A percentile compares a stretch with the other conserved stretches of the same genome.
Conservation (phyloP, 78 protist genomes). For the Emiliania huxleyi region DNA sequence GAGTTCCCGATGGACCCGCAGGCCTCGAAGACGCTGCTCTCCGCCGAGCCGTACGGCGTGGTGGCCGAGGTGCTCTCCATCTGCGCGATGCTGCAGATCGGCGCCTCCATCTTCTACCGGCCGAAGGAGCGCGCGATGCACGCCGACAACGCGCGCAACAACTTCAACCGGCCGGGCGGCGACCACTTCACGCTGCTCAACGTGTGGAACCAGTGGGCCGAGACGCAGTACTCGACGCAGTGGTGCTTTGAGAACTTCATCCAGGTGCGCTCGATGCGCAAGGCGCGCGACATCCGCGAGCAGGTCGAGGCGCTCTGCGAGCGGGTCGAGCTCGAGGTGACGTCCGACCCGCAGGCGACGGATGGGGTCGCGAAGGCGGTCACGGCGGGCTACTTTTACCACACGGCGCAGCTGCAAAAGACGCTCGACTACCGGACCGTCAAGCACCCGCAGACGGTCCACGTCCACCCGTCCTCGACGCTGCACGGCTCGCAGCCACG, state of each 20-base stretch:
- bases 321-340: constrained; percentile 76
- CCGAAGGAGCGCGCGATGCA: constrained; percentile 83
- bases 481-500: constrained; percentile 38
- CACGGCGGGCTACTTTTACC: constrained; percentile 86
- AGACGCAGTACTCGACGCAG: constrained; percentile 52
- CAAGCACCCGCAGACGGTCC: constrained; percentile 71
- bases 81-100: constrained; percentile 72
- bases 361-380: constrained; percentile 46
- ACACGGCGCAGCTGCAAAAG: constrained; percentile 37
- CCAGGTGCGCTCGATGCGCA: constrained; percentile 83
- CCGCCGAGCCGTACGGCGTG: constrained; percentile 55
- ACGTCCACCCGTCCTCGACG: constrained; percentile 83
- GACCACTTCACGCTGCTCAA: constrained; percentile 96
- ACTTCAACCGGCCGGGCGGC: constrained; percentile 89
- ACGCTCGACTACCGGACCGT: constrained; percentile 71
- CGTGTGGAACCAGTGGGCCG: constrained; percentile 88
- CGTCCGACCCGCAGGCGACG: too few species aligned
- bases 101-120: constrained; percentile 85
- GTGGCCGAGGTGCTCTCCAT: background rate
- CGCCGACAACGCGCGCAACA: constrained; percentile 47
- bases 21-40: constrained; percentile 86
- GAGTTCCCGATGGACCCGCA: constrained; percentile 98
- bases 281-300: constrained; percentile 92
- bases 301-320: constrained; percentile 83
- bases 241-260: constrained; percentile 91